phyloP scores from a whole-genome alignment of 768 basidiomycete species.

The Mycena maculata region DNA sequence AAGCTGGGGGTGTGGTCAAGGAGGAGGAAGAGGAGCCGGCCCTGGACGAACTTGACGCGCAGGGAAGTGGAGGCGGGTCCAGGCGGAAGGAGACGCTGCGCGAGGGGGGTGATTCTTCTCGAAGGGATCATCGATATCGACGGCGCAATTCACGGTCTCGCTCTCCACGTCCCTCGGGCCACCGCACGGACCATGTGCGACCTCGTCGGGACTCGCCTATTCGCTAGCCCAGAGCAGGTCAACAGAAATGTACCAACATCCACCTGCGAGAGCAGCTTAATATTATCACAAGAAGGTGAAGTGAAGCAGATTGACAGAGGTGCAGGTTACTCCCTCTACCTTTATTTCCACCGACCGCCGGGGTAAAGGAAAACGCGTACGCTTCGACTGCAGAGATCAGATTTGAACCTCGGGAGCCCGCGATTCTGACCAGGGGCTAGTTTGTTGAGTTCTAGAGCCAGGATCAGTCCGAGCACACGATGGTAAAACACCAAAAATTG shows the following conservation, averaged over 20 bases:
- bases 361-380: too few species aligned
- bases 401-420: too few species aligned
- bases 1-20: conserved; percentile 9
- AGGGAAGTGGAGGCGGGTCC: not conserved
- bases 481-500: too few species aligned
- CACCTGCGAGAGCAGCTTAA: too few species aligned
- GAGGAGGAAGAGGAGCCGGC: conserved; percentile 4
- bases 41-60: not conserved
- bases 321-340: too few species aligned
- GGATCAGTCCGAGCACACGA: too few species aligned
- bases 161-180: conserved; percentile 43
- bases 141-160: conserved; percentile 50
- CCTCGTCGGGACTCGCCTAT: conserved; percentile 19
- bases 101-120: conserved; percentile 12
- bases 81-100: not conserved
- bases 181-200: not conserved
- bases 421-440: too few species aligned
- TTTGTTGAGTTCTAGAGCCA: too few species aligned
- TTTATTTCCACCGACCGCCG: too few species aligned
- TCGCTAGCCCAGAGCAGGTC: not conserved
- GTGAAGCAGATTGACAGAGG: too few species aligned
- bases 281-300: too few species aligned
- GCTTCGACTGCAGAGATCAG: too few species aligned
- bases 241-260: not conserved
- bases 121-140: conserved; percentile 22